Evolutionary conservation across 805 yeast genomes (phyloP).

Genomic region (Kodamaea leandrae): DNA sequence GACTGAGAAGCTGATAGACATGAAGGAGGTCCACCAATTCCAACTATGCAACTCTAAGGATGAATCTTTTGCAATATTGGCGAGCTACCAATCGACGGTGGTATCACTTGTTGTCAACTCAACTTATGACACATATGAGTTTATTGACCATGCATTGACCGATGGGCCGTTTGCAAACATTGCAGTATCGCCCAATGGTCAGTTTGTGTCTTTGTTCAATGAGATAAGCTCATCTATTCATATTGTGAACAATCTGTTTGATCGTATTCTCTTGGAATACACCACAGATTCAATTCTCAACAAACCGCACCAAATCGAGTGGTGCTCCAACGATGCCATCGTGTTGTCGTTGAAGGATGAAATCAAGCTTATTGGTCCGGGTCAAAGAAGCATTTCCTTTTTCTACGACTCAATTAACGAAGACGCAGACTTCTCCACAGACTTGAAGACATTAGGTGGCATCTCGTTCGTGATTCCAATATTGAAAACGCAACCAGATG

Average conservation of each 20-base stretch:
- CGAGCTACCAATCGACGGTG: constrained; percentile 29
- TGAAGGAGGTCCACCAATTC: constrained; percentile 23
- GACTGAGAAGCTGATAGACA: constrained; percentile 21
- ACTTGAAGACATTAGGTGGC: constrained; percentile 11
- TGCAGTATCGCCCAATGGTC: constrained; percentile 51
- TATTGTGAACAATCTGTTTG: constrained; percentile 49
- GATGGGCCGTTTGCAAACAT: constrained; percentile 49
- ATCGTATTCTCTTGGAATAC: constrained; percentile 43
- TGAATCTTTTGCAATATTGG: constrained; percentile 19
- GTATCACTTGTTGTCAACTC: constrained; percentile 26
- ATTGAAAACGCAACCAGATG: constrained; percentile 60
- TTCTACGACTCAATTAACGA: constrained; percentile 37
- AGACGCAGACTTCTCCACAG: constrained; percentile 23
- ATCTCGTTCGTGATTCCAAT: constrained; percentile 36
- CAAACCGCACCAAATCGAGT: constrained; percentile 53
- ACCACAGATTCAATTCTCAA: constrained; percentile 30
- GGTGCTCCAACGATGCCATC: constrained; percentile 89
- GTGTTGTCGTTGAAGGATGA: constrained; percentile 63
- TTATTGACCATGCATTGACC: constrained; percentile 38
- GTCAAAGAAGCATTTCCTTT: constrained; percentile 54
- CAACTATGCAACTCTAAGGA: constrained; percentile 13
- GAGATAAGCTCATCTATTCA: constrained; percentile 39
- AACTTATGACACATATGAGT: constrained; percentile 20
- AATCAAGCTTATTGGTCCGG: constrained; percentile 68
- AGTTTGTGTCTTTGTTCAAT: constrained; percentile 51